Evolutionary conservation across 2,329 filamentous ascomycete species (phyloP).

Genomic region (Penicillium sp.): DNA sequence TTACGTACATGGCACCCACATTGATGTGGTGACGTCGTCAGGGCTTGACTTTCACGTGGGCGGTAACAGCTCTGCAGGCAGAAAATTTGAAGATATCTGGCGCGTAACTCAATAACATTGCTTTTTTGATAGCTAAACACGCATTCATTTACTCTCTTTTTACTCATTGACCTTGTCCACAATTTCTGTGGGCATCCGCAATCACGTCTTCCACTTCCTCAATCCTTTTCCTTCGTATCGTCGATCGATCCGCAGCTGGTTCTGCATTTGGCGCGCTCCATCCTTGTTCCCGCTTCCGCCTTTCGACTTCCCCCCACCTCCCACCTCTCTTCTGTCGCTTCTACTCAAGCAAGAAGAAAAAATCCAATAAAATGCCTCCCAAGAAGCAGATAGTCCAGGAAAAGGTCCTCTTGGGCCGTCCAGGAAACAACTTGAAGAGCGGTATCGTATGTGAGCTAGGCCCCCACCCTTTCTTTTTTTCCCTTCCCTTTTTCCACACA

Average conservation of each 20-base stretch:
- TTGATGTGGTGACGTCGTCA: conserved; percentile 17
- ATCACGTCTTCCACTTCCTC: conserved; percentile 32
- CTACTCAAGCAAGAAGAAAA: conserved; percentile 59
- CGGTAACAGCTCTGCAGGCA: conserved; percentile 23
- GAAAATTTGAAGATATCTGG: conserved; percentile 24
- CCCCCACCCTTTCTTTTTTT: conserved; percentile 33
- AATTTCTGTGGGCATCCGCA: conserved; percentile 24
- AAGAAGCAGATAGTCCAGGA: conserved; percentile 89
- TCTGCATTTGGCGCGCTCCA: conserved; percentile 51
- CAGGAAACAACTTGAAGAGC: conserved; percentile 97
- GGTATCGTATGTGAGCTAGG: conserved; percentile 81
- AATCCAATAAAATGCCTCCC: conserved; percentile 79
- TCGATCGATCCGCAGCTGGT: conserved; percentile 63
- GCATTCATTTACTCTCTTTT: conserved; percentile 11
- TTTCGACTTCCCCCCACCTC: conserved; percentile 31
- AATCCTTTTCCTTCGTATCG: conserved; percentile 52
- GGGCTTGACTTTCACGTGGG: conserved; percentile 28
- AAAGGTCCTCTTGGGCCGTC: conserved; percentile 93
- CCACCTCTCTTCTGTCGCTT: conserved; percentile 40
- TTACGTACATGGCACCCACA: background rate
- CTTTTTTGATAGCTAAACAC: conserved; percentile 6
- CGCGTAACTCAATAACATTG: conserved; percentile 6
- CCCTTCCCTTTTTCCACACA: conserved; percentile 28
- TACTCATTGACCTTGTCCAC: conserved; percentile 18
- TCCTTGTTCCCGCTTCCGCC: conserved; percentile 44